These are phyloP conservation scores for Phytopythium mirpurense DNA, from an alignment of 352 stramenopile genomes.

Conservation along the genomic window DNA sequence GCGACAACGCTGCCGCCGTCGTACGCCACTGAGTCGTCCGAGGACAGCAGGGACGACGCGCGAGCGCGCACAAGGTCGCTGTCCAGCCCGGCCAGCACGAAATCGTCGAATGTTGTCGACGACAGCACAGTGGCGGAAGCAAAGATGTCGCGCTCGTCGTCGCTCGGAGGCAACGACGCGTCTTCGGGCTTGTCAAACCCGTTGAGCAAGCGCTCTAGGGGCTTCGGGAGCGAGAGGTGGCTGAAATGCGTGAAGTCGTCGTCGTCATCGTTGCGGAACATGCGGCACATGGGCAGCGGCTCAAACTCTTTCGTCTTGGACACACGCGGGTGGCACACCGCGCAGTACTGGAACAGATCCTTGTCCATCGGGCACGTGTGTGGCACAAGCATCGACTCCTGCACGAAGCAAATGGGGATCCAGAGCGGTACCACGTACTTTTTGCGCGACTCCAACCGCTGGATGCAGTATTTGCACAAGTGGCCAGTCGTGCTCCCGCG, in stretches of 20 bases:
- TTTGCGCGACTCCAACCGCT: conserved; percentile 52
- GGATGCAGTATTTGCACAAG: conserved; percentile 64
- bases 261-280: conserved; percentile 47
- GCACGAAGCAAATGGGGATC: conserved; percentile 81
- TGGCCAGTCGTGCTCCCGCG: conserved; percentile 24
- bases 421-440: conserved; percentile 73
- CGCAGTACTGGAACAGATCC: conserved; percentile 59
- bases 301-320: conserved; percentile 53
- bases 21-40: conserved; percentile 41
- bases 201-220: conserved; percentile 53
- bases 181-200: conserved; percentile 23
- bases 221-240: conserved; percentile 46
- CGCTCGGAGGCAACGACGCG: conserved; percentile 13
- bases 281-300: conserved; percentile 67
- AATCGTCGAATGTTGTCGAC: conserved; percentile 43
- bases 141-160: conserved; percentile 31
- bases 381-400: conserved; percentile 70
- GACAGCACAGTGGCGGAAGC: conserved; percentile 27
- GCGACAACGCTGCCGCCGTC: conserved; percentile 27
- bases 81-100: conserved; percentile 49
- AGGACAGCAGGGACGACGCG: conserved; percentile 45
- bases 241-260: conserved; percentile 27
- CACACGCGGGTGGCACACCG: conserved; percentile 46
- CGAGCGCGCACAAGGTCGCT: conserved; percentile 63
- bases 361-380: conserved; percentile 64